Evolutionary conservation across 2,329 filamentous ascomycete genomes (phyloP).

Genomic region (Xylariaceae sp.): DNA sequence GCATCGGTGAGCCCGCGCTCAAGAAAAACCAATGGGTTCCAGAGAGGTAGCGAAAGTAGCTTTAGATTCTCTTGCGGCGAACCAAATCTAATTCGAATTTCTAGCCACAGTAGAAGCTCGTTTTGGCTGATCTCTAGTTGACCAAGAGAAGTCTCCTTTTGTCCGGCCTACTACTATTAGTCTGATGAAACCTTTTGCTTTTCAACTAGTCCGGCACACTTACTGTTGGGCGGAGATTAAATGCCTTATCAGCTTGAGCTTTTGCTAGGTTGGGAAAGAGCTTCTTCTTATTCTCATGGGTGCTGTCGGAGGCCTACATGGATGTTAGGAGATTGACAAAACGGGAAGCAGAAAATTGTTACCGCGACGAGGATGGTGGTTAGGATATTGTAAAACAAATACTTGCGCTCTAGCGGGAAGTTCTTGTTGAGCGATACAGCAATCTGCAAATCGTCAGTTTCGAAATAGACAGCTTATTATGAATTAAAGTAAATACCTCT

Average conservation of each 20-base stretch:
- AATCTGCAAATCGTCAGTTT: conserved; percentile 49
- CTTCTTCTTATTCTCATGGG: conserved; percentile 55
- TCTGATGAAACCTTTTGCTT: neutral
- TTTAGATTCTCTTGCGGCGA: conserved; percentile 30
- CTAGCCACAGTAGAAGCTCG: conserved; percentile 37
- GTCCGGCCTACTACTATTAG: conserved; percentile 23
- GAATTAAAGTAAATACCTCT: conserved; percentile 50
- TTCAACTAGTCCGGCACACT: neutral
- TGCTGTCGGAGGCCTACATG: conserved; percentile 32
- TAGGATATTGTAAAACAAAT: conserved; percentile 62
- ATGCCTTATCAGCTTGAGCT: conserved; percentile 36
- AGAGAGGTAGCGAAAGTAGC: conserved; percentile 29
- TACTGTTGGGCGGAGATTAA: conserved; percentile 29
- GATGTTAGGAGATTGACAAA: conserved; percentile 11
- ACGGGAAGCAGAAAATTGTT: conserved; percentile 4
- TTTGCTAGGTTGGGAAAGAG: conserved; percentile 58
- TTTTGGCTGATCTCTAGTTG: conserved; percentile 26
- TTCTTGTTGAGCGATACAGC: conserved; percentile 60
- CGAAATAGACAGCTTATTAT: neutral
- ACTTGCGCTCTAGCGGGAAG: conserved; percentile 54
- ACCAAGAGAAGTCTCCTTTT: neutral
- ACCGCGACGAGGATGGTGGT: conserved; percentile 62
- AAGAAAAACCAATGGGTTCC: conserved; percentile 33
- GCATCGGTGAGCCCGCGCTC: conserved; percentile 29
- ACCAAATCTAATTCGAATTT: conserved; percentile 31